These are phyloP conservation scores for Agaricus blazei DNA, from an alignment of 768 basidiomycete genomes.

Conservation along the genomic window DNA sequence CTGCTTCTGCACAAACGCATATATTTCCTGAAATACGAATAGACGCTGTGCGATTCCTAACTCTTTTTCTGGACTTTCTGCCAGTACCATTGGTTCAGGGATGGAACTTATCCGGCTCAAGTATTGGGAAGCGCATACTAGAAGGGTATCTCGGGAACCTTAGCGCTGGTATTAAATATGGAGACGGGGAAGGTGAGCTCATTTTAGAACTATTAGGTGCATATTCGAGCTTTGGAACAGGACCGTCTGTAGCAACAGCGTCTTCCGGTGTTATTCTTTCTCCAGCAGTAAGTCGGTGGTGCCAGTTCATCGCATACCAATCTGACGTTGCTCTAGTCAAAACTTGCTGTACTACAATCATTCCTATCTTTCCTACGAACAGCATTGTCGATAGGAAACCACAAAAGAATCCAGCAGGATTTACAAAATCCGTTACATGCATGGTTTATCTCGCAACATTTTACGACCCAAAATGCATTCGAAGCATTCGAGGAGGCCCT, in stretches of 20 bases:
- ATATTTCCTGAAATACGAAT: slow-evolving; percentile 94
- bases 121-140: slow-evolving; percentile 60
- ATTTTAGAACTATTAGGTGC: not conserved
- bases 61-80: slow-evolving; percentile 65
- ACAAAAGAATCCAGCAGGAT: not conserved
- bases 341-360: slow-evolving; percentile 70
- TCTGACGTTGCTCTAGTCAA: slow-evolving; percentile 47
- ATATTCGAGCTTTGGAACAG: slow-evolving; percentile 17
- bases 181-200: slow-evolving; percentile 46
- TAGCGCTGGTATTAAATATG: slow-evolving; percentile 60
- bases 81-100: slow-evolving; percentile 64
- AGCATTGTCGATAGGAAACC: not conserved
- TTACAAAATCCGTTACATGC: slow-evolving; percentile 28
- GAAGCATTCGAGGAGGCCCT: slow-evolving; percentile 47
- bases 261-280: slow-evolving; percentile 64
- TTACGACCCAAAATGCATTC: slow-evolving; percentile 47
- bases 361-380: slow-evolving; percentile 56
- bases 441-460: slow-evolving; percentile 65
- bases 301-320: not conserved
- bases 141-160: slow-evolving; percentile 81
- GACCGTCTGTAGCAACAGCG: slow-evolving; percentile 44
- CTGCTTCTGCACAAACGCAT: slow-evolving; percentile 86
- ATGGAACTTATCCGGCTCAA: slow-evolving; percentile 51
- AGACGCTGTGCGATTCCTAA: slow-evolving; percentile 79
- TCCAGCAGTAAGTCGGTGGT: slow-evolving; percentile 41